Evolutionary conservation across 1,139 yeast genomes (phyloP), one percentile per base, ranked within the genome.

Genomic region (Candida dubliniensis): DNA sequence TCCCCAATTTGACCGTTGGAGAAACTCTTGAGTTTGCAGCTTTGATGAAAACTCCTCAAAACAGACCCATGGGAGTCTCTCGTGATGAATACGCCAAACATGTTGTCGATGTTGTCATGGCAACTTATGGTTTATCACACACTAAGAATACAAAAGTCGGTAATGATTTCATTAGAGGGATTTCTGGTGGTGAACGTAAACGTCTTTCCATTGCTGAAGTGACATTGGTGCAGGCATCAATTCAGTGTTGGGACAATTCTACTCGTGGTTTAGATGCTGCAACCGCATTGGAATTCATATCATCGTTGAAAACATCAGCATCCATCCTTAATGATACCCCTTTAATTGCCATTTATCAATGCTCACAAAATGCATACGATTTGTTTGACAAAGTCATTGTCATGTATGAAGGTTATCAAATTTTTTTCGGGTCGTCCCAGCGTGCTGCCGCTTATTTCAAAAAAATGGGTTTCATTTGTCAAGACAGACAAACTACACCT

Each of bases 301-400:
- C 81, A 53, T 83, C 91, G 25, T 67, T 87, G 53, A 81, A 84
- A 55, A 76, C 82, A 6, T 71, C 81, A 24, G 86, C 95, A 2
- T 69, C 77, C 32, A 65, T 85, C 44, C 67, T 79, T 45, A 76
- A 76, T 29, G 71, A 80, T 18, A 76, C 91, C 25, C 81, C 89
- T 2, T 67, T 86, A 43, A 85, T 88, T 50, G 89, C 95, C 25
- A 82, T 87, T 46, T 87, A 87, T 63, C 95, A 87, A 59, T 49
- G 53, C 39, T 49, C 53, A 10, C 51, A 48, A 43, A 50, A 48
- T 38, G 50, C 53, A 25, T 87, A 85, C 42, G 66, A 64, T 47
- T 64, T 82, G 48, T 87, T 87, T 58, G 91, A 87, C 64, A 82
- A 84, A 51, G 95, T 84, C 10, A 70, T 82, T 34, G 81, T 88